Percentiles rank a stretch among this genome's conserved stretches.
Evolutionary conservation across 2,329 filamentous ascomycete genomes (phyloP).

Genomic region (Cercospora berteroae): DNA sequence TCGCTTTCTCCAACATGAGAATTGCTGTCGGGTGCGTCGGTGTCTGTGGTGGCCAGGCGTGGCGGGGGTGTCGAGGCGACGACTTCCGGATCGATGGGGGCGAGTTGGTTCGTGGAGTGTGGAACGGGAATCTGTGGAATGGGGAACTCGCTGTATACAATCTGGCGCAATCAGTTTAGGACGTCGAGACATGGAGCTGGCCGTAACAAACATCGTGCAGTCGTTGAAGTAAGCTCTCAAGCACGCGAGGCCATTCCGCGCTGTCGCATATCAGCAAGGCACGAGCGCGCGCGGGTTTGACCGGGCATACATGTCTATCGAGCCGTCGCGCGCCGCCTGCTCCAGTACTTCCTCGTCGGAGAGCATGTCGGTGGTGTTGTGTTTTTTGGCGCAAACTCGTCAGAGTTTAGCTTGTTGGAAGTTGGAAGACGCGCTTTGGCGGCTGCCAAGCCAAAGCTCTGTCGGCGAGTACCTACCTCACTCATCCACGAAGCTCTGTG

Average conservation of each 20-base stretch:
- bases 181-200: constrained; percentile 13
- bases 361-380: constrained; percentile 26
- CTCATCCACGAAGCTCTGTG: neutral
- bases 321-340: constrained; percentile 57
- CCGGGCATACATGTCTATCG: constrained; percentile 54
- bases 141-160: constrained; percentile 71
- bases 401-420: neutral
- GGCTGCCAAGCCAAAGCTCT: neutral
- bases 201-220: constrained; percentile 59
- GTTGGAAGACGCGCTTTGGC: constrained; percentile 7
- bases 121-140: constrained; percentile 60
- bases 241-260: constrained; percentile 65
- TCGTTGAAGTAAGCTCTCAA: constrained; percentile 63
- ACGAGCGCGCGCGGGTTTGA: constrained; percentile 27
- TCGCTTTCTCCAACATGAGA: constrained; percentile 26
- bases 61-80: constrained; percentile 35
- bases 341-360: constrained; percentile 53
- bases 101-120: constrained; percentile 47
- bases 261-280: constrained; percentile 46
- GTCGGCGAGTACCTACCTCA: neutral
- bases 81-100: constrained; percentile 39
- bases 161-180: constrained; percentile 51
- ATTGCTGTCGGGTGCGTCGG: constrained; percentile 24
- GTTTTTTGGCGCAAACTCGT: constrained; percentile 26
- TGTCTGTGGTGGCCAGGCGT: constrained; percentile 37